phyloP scores from a whole-genome alignment of 2,329 filamentous ascomycete species.

The Ceratocystis lukuohia region DNA sequence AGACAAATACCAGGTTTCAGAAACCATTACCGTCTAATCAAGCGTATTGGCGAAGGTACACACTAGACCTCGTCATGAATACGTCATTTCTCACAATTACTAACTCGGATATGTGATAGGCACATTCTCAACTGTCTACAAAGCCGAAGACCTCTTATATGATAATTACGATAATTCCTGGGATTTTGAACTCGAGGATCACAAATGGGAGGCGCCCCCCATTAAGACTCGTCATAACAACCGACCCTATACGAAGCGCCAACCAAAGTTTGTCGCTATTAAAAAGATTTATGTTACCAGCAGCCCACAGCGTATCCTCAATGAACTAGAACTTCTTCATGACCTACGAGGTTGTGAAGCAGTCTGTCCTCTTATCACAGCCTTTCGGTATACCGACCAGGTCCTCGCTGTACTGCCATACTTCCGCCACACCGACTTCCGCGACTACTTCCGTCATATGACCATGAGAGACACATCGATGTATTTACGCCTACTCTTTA shows the following conservation, averaged over 20 bases:
- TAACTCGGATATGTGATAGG: slow-evolving; percentile 39
- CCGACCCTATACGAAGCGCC: slow-evolving; percentile 11
- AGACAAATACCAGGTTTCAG: slow-evolving; percentile 72
- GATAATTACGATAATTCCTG: slow-evolving; percentile 73
- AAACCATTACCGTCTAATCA: slow-evolving; percentile 76
- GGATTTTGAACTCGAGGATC: slow-evolving; percentile 57
- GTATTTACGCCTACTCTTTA: slow-evolving; percentile 81
- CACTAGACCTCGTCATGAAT: background rate
- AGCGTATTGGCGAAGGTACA: slow-evolving; percentile 88
- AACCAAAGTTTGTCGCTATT: slow-evolving; percentile 74
- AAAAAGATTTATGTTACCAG: slow-evolving; percentile 99
- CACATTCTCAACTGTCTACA: slow-evolving; percentile 98
- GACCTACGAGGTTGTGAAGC: slow-evolving; percentile 71
- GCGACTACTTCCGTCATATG: slow-evolving; percentile 87
- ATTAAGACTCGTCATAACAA: slow-evolving; percentile 33
- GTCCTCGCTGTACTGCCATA: slow-evolving; percentile 91
- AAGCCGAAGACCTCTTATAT: slow-evolving; percentile 85
- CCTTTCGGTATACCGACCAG: slow-evolving; percentile 89
- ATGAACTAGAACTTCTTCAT: slow-evolving; percentile 86
- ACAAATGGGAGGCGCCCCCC: slow-evolving; percentile 52
- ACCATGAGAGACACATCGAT: slow-evolving; percentile 72
- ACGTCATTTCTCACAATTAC: slow-evolving; percentile 18
- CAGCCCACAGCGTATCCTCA: slow-evolving; percentile 82
- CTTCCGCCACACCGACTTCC: slow-evolving; percentile 90
- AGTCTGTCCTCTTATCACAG: slow-evolving; percentile 90